A percentile compares a stretch with the other conserved stretches of the same genome.
Evolutionary conservation across 495 filamentous ascomycete species (phyloP).

Genomic region (Geoglossum glabrum): DNA sequence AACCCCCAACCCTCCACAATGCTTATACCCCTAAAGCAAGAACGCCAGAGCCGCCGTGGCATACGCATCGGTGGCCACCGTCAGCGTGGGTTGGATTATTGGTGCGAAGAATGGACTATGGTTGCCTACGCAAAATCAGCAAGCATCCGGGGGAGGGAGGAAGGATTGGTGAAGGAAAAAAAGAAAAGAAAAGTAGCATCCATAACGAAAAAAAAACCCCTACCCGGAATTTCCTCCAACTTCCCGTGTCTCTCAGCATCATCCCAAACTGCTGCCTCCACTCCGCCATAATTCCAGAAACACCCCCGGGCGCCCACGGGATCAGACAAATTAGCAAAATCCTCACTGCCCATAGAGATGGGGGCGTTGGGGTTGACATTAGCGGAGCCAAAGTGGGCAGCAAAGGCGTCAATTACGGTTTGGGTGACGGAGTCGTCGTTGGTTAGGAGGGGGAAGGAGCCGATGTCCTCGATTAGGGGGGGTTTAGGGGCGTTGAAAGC

Average conservation of each 20-base stretch:
- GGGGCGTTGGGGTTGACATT: not conserved
- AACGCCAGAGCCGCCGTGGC: not conserved
- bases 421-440: constrained; percentile 28
- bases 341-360: constrained; percentile 23
- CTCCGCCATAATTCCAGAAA: constrained; percentile 38
- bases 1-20: no score
- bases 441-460: constrained; percentile 26
- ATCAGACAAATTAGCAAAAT: constrained; percentile 35
- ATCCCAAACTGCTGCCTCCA: constrained; percentile 26
- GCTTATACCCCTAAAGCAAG: not conserved
- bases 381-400: not conserved
- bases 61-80: constrained; percentile 14
- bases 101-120: constrained; percentile 42
- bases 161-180: no score
- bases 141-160: no score
- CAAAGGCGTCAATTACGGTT: constrained; percentile 3
- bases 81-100: constrained; percentile 37
- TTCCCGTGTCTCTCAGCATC: constrained; percentile 25
- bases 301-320: constrained; percentile 29
- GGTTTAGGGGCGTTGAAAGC: constrained; percentile 22
- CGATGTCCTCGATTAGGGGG: constrained; percentile 21
- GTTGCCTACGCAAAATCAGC: constrained; percentile 23
- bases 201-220: no score
- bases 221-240: constrained; percentile 19
- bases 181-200: constrained; percentile 17